Percentiles rank a stretch among this genome's conserved stretches.
Conservation (phyloP, 371 early-diverging fungal species). For the Mucor plumbeus region DNA sequence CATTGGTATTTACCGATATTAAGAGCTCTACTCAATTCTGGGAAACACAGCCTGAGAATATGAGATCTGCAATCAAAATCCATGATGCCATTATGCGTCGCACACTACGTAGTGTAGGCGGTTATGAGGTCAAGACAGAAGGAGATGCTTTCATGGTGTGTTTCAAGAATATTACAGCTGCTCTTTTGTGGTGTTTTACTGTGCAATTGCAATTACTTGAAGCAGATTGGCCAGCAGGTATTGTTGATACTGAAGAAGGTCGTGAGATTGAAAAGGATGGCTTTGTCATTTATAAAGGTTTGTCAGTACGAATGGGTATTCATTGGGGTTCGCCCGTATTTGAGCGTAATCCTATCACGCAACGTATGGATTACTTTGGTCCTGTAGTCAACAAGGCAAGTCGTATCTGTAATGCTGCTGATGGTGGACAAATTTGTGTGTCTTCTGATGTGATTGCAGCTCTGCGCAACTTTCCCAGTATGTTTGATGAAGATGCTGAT, state of each 20-base stretch:
- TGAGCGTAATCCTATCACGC: constrained; percentile 89
- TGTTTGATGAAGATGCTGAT: constrained; percentile 43
- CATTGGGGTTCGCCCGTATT: constrained; percentile 93
- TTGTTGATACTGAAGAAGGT: constrained; percentile 82
- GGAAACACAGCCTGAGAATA: constrained; percentile 86
- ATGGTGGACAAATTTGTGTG: constrained; percentile 91
- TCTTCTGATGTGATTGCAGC: constrained; percentile 70
- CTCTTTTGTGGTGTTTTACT: constrained; percentile 89
- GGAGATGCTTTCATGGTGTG: constrained; percentile 97
- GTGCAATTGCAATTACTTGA: constrained; percentile 85
- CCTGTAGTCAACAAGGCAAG: constrained; percentile 92
- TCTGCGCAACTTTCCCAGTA: constrained; percentile 47
- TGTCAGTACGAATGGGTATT: constrained; percentile 95
- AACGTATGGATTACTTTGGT: constrained; percentile 97
- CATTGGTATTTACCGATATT: constrained; percentile 95
- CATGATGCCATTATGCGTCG: constrained; percentile 90
- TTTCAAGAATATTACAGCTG: constrained; percentile 86
- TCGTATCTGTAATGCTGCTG: constrained; percentile 86
- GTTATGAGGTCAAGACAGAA: constrained; percentile 98
- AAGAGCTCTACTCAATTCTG: constrained; percentile 94
- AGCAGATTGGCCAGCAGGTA: constrained; percentile 93
- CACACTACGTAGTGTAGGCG: constrained; percentile 81
- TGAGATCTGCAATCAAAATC: constrained; percentile 88
- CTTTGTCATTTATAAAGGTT: constrained; percentile 79
- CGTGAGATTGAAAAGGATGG: constrained; percentile 72